phyloP scores from a whole-genome alignment of 2,329 filamentous ascomycete species.

The Fusarium annulatum region DNA sequence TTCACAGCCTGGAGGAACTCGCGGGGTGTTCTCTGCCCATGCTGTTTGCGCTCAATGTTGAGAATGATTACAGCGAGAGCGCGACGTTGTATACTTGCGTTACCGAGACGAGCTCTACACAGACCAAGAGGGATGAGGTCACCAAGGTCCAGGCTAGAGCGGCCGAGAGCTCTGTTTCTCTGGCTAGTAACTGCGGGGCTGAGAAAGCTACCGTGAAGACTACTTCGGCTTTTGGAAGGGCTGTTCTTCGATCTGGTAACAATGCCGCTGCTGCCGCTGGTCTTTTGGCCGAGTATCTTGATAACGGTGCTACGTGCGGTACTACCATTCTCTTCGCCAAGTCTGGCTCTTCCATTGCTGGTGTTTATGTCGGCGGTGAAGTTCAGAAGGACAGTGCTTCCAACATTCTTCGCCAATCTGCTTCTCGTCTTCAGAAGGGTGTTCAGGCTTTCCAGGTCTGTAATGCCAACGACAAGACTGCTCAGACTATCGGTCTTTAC shows the following conservation, averaged over 20 bases:
- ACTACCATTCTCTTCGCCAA: slow-evolving; percentile 42
- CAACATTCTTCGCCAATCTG: slow-evolving; percentile 19
- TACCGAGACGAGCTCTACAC: not conserved
- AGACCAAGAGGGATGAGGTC: slow-evolving; percentile 17
- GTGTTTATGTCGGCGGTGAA: slow-evolving; percentile 39
- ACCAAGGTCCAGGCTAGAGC: slow-evolving; percentile 26
- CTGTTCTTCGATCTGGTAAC: slow-evolving; percentile 20
- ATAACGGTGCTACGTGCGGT: slow-evolving; percentile 32
- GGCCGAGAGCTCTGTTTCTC: slow-evolving; percentile 17
- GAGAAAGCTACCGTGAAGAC: slow-evolving; percentile 31
- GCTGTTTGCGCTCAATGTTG: slow-evolving; percentile 39
- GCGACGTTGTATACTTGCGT: slow-evolving; percentile 41
- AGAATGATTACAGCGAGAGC: slow-evolving; percentile 39
- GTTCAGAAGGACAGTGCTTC: slow-evolving; percentile 40
- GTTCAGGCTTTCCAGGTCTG: slow-evolving; percentile 37
- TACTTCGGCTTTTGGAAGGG: slow-evolving; percentile 5
- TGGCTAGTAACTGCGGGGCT: slow-evolving; percentile 39
- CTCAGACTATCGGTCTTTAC: slow-evolving; percentile 37
- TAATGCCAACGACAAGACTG: slow-evolving; percentile 29
- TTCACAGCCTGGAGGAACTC: slow-evolving; percentile 39
- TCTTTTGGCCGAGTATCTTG: slow-evolving; percentile 37
- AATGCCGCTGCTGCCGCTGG: slow-evolving; percentile 19
- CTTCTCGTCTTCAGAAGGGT: slow-evolving; percentile 26
- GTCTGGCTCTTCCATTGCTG: slow-evolving; percentile 36
- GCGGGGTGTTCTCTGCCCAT: slow-evolving; percentile 28